A percentile compares a stretch with the other conserved stretches of the same genome.
phyloP scores from a whole-genome alignment of 2,329 filamentous ascomycete species.

The Neoarthrinium moseri region DNA sequence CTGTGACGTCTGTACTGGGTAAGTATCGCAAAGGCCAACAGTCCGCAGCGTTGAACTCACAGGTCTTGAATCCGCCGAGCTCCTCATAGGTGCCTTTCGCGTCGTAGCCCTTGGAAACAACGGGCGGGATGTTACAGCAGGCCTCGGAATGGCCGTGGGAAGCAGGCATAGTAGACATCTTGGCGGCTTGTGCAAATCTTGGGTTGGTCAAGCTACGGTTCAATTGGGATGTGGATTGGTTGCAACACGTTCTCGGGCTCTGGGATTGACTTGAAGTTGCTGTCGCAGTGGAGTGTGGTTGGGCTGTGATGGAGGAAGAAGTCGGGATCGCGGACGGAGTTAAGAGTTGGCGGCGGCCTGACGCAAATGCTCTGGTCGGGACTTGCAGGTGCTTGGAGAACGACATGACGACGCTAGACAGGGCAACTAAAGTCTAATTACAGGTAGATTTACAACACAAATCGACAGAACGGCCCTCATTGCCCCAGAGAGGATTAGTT shows the following conservation, averaged over 20 bases:
- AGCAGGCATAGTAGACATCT: conserved; percentile 50
- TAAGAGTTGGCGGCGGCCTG: conserved; percentile 6
- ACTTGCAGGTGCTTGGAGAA: conserved; percentile 7
- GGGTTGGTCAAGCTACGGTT: background rate
- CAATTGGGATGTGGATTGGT: background rate
- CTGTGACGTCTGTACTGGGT: conserved; percentile 40
- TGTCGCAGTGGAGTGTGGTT: background rate
- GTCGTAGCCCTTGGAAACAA: conserved; percentile 54
- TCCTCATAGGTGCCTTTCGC: conserved; percentile 56
- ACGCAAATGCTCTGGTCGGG: conserved; percentile 6
- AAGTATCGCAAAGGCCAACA: background rate
- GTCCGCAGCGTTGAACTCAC: conserved; percentile 32
- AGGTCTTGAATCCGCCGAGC: conserved; percentile 55
- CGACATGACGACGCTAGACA: too few species aligned
- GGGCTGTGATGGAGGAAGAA: background rate
- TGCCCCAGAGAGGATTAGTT: too few species aligned
- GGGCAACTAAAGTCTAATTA: too few species aligned
- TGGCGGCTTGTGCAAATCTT: conserved; percentile 13
- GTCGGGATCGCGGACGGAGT: background rate
- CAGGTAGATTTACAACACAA: too few species aligned
- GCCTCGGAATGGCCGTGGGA: conserved; percentile 53
- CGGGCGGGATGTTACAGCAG: conserved; percentile 59
- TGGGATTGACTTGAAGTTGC: background rate
- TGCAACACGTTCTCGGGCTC: background rate
- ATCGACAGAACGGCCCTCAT: too few species aligned